phyloP scores from a whole-genome alignment of 1,139 yeast genomes.

The Meyerozyma carpophila region DNA sequence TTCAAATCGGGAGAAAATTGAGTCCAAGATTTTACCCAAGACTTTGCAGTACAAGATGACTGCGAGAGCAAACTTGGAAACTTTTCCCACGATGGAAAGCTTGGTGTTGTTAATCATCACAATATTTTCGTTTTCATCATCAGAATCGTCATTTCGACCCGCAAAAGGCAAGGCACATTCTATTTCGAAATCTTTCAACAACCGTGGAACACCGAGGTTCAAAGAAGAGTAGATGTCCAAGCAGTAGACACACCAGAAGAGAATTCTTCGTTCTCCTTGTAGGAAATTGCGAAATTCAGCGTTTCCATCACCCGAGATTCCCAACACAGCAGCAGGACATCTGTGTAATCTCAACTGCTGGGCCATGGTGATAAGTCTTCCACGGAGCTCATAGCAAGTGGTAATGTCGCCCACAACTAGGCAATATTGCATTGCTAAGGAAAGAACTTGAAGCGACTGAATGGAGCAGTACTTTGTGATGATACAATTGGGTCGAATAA shows the following conservation, averaged over 20 bases:
- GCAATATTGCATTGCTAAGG: conserved; percentile 68
- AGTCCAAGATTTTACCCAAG: conserved; percentile 67
- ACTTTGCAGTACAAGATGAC: conserved; percentile 69
- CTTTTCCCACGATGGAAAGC: conserved; percentile 64
- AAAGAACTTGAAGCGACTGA: conserved; percentile 63
- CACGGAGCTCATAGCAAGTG: conserved; percentile 71
- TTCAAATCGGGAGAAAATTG: conserved; percentile 49
- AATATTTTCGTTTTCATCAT: conserved; percentile 47
- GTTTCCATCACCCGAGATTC: conserved; percentile 33
- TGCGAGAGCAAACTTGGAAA: conserved; percentile 55
- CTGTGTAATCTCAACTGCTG: conserved; percentile 82
- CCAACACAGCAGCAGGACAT: conserved; percentile 79
- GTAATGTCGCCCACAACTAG: conserved; percentile 69
- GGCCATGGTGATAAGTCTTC: conserved; percentile 75
- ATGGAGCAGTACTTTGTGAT: conserved; percentile 55
- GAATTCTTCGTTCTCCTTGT: conserved; percentile 75
- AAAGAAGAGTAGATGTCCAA: conserved; percentile 74
- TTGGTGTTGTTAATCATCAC: conserved; percentile 54
- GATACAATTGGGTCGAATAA: conserved; percentile 47
- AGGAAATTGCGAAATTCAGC: conserved; percentile 48
- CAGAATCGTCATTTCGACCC: conserved; percentile 45
- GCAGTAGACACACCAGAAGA: conserved; percentile 81
- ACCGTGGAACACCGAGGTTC: conserved; percentile 75
- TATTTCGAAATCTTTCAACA: conserved; percentile 72
- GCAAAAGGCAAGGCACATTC: conserved; percentile 82